These are phyloP conservation scores for Aspergillus taichungensis DNA, from an alignment of 495 filamentous ascomycete species.

Conservation along the genomic window DNA sequence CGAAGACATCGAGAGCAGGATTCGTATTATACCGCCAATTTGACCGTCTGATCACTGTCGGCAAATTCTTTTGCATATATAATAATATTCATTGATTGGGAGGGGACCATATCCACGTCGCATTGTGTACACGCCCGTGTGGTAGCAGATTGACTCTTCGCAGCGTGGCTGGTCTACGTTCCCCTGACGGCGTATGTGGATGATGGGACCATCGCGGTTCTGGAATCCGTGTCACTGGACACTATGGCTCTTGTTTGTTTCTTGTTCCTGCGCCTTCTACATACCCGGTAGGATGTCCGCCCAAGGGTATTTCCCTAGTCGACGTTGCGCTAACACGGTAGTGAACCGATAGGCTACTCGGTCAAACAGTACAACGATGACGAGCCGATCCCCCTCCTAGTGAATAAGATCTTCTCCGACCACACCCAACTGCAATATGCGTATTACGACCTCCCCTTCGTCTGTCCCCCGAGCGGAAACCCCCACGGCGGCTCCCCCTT, in stretches of 20 bases:
- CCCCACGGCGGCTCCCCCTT: conserved; percentile 61
- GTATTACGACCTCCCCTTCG: conserved; percentile 87
- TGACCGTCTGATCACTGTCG: neutral
- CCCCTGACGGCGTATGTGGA: conserved; percentile 19
- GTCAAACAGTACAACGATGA: conserved; percentile 73
- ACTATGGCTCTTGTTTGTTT: conserved; percentile 32
- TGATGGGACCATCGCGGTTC: conserved; percentile 20
- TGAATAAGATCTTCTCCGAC: conserved; percentile 94
- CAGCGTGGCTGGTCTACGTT: conserved; percentile 14
- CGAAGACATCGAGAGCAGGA: too few relatives aligned
- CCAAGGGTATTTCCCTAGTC: neutral
- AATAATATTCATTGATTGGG: too few relatives aligned
- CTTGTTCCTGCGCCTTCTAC: conserved; percentile 56
- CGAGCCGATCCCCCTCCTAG: conserved; percentile 77
- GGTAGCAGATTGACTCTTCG: conserved; percentile 6
- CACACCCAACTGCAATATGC: conserved; percentile 89
- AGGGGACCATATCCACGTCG: too few relatives aligned
- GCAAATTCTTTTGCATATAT: too few relatives aligned
- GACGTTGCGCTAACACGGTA: conserved; percentile 13
- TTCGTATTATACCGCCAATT: conserved; percentile 5
- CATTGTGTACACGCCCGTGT: conserved; percentile 14
- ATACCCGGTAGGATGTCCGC: conserved; percentile 54
- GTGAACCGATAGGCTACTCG: conserved; percentile 48
- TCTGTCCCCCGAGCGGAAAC: conserved; percentile 71
- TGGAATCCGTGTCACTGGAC: conserved; percentile 18